Evolutionary conservation across 2,329 filamentous ascomycete species (phyloP).

Genomic region (Teratosphaeria gauchensis): DNA sequence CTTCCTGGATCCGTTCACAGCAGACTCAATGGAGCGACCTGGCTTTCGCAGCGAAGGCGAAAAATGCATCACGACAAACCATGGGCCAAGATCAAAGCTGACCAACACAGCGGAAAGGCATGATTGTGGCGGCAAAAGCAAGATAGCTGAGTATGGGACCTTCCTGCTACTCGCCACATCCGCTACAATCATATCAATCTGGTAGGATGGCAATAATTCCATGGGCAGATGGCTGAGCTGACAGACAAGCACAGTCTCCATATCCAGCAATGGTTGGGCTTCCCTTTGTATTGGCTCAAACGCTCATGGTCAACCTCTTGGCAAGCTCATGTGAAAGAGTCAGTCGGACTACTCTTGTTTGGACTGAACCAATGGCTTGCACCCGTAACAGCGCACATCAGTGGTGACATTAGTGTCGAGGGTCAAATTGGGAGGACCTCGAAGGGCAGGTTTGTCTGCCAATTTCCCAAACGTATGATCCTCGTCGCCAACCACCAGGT

Average conservation of each 20-base stretch:
- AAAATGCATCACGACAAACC: no score
- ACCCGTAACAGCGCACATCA: conserved; percentile 48
- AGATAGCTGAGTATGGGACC: neutral
- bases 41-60: no score
- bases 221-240: neutral
- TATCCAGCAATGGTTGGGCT: neutral
- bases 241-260: neutral
- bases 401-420: conserved; percentile 53
- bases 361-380: conserved; percentile 74
- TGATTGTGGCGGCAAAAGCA: neutral
- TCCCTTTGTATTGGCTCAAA: neutral
- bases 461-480: conserved; percentile 70
- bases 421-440: conserved; percentile 49
- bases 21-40: no score
- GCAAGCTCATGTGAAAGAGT: neutral
- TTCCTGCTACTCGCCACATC: neutral
- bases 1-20: no score
- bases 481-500: conserved; percentile 68
- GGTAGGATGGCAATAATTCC: neutral
- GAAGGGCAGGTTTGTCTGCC: conserved; percentile 61
- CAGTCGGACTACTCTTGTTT: conserved; percentile 17
- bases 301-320: neutral
- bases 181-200: neutral
- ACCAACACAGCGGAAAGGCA: no score
- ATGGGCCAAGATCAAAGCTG: no score